These are phyloP conservation scores for Canavalia ensiformis DNA, from an alignment of 306 rosid genomes.

Conservation along the genomic window DNA sequence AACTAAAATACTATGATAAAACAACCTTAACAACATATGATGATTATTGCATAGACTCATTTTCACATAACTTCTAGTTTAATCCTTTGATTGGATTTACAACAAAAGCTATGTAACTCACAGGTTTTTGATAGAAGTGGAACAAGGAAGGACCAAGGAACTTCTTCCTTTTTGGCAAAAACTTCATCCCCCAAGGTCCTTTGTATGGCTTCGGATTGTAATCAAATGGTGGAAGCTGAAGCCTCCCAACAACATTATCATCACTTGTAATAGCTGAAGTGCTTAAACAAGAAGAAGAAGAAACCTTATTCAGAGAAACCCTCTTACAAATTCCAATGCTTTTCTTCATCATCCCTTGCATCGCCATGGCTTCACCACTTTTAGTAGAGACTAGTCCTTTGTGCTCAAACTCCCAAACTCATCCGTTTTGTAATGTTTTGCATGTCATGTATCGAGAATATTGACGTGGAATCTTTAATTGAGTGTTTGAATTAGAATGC, in stretches of 20 bases:
- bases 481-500: neutral
- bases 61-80: neutral
- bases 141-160: constrained; percentile 83
- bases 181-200: constrained; percentile 71
- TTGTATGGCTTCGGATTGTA: constrained; percentile 64
- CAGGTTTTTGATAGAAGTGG: constrained; percentile 78
- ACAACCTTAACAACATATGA: neutral
- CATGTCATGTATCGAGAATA: neutral
- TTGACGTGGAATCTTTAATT: neutral
- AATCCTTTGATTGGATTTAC: neutral
- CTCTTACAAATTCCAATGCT: constrained; percentile 28
- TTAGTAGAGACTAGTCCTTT: neutral
- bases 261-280: constrained; percentile 31
- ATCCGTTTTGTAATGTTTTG: neutral
- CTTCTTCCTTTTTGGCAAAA: constrained; percentile 68
- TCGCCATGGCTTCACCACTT: constrained; percentile 58
- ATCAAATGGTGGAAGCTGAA: constrained; percentile 65
- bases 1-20: too few relatives aligned
- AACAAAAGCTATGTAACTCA: constrained; percentile 37
- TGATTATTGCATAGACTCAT: neutral
- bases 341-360: constrained; percentile 60
- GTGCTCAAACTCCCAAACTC: neutral
- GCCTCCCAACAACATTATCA: constrained; percentile 6
- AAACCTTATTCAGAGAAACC: constrained; percentile 37
- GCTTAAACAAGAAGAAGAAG: constrained; percentile 44